Percentiles rank a stretch among this genome's conserved stretches.
These are phyloP conservation scores for Trichophaea hybrida DNA, from an alignment of 2,329 filamentous ascomycete genomes.

Conservation along the genomic window DNA sequence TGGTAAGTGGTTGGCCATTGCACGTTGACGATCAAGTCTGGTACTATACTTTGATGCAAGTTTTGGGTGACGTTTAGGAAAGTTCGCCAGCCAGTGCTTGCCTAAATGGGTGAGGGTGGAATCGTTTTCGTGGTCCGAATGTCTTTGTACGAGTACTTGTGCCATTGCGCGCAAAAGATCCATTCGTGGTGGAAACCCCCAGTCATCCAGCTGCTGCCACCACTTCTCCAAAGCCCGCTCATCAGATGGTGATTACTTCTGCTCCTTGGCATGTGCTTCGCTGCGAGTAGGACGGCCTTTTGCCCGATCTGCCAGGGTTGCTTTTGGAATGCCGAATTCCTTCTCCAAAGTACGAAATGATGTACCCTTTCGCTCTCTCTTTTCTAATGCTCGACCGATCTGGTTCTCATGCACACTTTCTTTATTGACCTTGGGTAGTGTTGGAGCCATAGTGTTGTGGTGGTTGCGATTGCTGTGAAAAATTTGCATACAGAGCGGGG, in stretches of 20 bases:
- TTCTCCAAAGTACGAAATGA: neutral
- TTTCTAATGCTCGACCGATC: neutral
- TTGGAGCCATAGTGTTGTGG: too few relatives aligned
- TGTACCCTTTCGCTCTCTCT: neutral
- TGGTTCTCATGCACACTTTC: neutral
- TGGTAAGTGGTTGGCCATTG: neutral
- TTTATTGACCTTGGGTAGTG: too few relatives aligned
- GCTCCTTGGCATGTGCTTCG: too few relatives aligned
- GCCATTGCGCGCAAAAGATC: neutral
- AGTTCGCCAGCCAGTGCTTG: too few relatives aligned
- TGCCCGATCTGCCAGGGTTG: neutral
- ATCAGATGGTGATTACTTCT: too few relatives aligned
- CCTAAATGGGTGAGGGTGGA: neutral
- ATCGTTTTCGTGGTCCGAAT: neutral
- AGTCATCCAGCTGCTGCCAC: neutral
- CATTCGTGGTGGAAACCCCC: conserved; percentile 6
- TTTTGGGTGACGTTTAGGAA: conserved; percentile 8
- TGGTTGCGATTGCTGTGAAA: too few relatives aligned
- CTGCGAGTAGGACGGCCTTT: neutral
- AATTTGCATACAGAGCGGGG: too few relatives aligned
- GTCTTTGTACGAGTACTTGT: neutral
- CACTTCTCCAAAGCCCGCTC: neutral
- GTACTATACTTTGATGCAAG: conserved; percentile 3
- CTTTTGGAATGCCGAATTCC: too few relatives aligned
- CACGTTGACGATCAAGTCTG: conserved; percentile 4